These are phyloP conservation scores for Zasmidium angulare DNA, from an alignment of 2,329 filamentous ascomycete species.

Conservation along the genomic window DNA sequence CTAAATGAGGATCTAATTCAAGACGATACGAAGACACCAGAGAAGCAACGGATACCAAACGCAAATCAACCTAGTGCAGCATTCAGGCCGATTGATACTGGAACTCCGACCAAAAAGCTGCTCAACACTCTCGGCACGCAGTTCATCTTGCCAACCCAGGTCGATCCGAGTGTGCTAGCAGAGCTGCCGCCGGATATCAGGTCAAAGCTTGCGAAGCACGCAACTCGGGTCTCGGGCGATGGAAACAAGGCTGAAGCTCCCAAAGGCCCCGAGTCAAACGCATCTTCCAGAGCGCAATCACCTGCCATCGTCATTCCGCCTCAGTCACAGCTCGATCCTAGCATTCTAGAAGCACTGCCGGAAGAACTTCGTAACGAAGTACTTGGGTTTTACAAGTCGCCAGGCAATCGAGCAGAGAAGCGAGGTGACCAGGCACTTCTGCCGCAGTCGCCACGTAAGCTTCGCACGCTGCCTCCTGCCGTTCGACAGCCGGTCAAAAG, in stretches of 20 bases:
- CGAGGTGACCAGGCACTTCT: constrained; percentile 36
- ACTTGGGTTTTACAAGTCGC: constrained; percentile 64
- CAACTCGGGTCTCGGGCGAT: constrained; percentile 8
- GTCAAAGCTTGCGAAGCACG: constrained; percentile 67
- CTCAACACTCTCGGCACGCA: constrained; percentile 85
- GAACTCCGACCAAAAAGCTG: constrained; percentile 60
- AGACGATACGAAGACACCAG: constrained; percentile 46
- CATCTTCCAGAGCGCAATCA: constrained; percentile 24
- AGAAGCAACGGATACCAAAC: constrained; percentile 30
- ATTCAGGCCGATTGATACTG: constrained; percentile 33
- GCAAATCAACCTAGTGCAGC: constrained; percentile 34
- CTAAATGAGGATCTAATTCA: constrained; percentile 44
- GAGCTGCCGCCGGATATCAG: constrained; percentile 84
- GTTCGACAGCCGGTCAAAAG: constrained; percentile 66
- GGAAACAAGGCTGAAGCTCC: constrained; percentile 1
- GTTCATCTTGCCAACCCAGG: constrained; percentile 82
- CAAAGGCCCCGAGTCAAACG: constrained; percentile 24
- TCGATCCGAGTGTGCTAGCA: constrained; percentile 77
- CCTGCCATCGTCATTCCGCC: constrained; percentile 47
- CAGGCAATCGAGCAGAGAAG: constrained; percentile 34
- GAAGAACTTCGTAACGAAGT: constrained; percentile 84
- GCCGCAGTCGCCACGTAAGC: constrained; percentile 56
- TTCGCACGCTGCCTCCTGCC: constrained; percentile 50
- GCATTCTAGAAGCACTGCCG: constrained; percentile 79
- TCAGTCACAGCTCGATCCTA: constrained; percentile 79